Base-by-base conservation (phyloP, 2,329 filamentous ascomycete genomes). In the Aspergillus unguis region DNA sequence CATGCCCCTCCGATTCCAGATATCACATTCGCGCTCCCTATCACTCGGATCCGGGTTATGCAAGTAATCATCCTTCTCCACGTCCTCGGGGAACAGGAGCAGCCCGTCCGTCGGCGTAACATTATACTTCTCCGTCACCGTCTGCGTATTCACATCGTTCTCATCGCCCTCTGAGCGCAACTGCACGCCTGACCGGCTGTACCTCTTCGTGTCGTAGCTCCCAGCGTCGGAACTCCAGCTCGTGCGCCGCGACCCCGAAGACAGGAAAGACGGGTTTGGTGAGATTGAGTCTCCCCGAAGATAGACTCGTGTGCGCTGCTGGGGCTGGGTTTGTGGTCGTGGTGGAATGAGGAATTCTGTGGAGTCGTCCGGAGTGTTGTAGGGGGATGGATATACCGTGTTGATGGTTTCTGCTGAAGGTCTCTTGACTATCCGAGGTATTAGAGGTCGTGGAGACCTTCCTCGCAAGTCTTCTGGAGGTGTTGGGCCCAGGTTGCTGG, bases 71-170 rank as follows among this genome's bases (percentile, higher is more conserved):
- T 89, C 86, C 62, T 87, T 87, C 66, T 89, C 86, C 25, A 87
- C 82, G 63, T 88, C 85, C 65, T 88, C 84, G 0, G 85, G 86
- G 60, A 85, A 88, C 23, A 88, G 71, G 37, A 89, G 66, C 48
- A 88, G 70, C 5, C 84, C 84, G 10, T 84, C 81, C 2, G 83
- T 85, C 1, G 86, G 85, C 65, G 82, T 76, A 48, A 89, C 88
- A 64, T 87, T 87, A 69, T 85, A 88, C 68, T 88, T 88, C 63
- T 87, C 84, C 11, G 84, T 83, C 3, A 88, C 85, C 1, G 85
- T 88, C 71, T 88, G 85, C 0, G 85, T 88, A 62, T 87, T 88
- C 48, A 87, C 71, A 62, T 79, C 76, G 23, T 85, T 80, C 27
- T 86, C 83, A 42, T 87, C 83, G 62, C 83, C 86, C n/a, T 78